These are phyloP conservation scores for Crithidia bombi DNA, from an alignment of 208 protist species.

Conservation along the genomic window DNA sequence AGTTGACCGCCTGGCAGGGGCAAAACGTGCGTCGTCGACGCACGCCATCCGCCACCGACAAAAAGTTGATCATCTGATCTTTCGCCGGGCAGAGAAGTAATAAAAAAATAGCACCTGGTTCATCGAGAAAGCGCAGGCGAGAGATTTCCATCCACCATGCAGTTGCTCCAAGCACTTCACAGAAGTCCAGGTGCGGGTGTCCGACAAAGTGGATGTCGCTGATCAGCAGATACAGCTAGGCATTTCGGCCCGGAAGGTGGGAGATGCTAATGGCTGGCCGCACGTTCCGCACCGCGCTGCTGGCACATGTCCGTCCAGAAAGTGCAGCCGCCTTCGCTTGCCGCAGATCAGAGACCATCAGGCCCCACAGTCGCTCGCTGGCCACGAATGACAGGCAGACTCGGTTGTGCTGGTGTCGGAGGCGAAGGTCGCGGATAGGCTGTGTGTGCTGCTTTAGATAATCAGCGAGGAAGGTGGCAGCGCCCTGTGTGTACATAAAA, in stretches of 20 bases:
- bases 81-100: too few relatives aligned
- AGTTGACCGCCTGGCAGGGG: conserved; percentile 74
- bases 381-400: conserved; percentile 62
- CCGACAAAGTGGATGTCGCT: conserved; percentile 71
- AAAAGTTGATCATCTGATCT: conserved; percentile 92
- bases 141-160: conserved; percentile 88
- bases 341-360: conserved; percentile 78
- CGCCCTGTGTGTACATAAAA: conserved; percentile 69
- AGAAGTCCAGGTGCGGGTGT: conserved; percentile 64
- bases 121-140: conserved; percentile 68
- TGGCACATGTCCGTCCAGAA: conserved; percentile 69
- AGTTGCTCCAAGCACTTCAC: conserved; percentile 56
- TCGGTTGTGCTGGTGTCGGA: conserved; percentile 44
- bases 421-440: conserved; percentile 67
- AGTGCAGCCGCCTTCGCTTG: conserved; percentile 52
- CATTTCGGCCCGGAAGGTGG: conserved; percentile 35
- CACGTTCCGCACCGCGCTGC: conserved; percentile 40
- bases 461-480: conserved; percentile 47
- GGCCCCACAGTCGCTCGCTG: conserved; percentile 83
- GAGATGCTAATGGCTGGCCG: conserved; percentile 64
- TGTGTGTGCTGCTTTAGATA: conserved; percentile 69
- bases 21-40: conserved; percentile 80
- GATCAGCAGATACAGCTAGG: conserved; percentile 60
- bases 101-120: conserved; percentile 69
- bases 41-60: conserved; percentile 48